Conservation (phyloP, 495 filamentous ascomycete genomes). For the Neurospora sp. region DNA sequence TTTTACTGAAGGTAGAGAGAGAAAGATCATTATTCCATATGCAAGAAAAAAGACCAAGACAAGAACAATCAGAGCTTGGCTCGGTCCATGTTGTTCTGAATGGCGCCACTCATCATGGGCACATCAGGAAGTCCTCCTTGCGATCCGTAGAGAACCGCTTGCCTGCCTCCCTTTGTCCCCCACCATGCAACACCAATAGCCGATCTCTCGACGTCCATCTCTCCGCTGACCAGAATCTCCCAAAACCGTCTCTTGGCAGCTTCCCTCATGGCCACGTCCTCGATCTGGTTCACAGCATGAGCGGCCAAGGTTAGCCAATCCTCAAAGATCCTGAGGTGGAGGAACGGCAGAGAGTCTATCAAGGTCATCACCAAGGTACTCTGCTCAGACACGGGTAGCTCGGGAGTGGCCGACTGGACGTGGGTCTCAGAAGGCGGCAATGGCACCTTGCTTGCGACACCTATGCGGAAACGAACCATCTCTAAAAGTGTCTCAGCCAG, state of each 20-base stretch:
- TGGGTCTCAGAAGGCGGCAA: conserved; percentile 20
- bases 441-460: conserved; percentile 38
- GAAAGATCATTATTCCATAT: not conserved
- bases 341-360: conserved; percentile 69
- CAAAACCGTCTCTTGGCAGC: conserved; percentile 69
- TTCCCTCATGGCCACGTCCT: conserved; percentile 50
- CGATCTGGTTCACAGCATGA: conserved; percentile 52
- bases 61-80: not conserved
- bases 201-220: conserved; percentile 85
- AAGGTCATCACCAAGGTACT: conserved; percentile 69
- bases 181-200: conserved; percentile 83
- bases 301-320: conserved; percentile 55
- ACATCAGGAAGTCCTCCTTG: conserved; percentile 5
- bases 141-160: conserved; percentile 24
- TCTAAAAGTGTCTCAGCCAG: conserved; percentile 75
- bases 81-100: conserved; percentile 11
- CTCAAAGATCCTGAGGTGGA: conserved; percentile 59
- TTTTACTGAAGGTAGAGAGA: not conserved
- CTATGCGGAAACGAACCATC: conserved; percentile 60
- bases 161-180: conserved; percentile 39
- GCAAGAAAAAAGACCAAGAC: not conserved
- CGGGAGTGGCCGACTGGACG: conserved; percentile 9
- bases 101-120: conserved; percentile 38
- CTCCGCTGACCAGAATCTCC: conserved; percentile 71
- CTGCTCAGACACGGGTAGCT: conserved; percentile 58